Percentiles rank a stretch among this genome's conserved stretches.
Conservation (phyloP, 1,284 basidiomycete species). For the Irpex sp. region DNA sequence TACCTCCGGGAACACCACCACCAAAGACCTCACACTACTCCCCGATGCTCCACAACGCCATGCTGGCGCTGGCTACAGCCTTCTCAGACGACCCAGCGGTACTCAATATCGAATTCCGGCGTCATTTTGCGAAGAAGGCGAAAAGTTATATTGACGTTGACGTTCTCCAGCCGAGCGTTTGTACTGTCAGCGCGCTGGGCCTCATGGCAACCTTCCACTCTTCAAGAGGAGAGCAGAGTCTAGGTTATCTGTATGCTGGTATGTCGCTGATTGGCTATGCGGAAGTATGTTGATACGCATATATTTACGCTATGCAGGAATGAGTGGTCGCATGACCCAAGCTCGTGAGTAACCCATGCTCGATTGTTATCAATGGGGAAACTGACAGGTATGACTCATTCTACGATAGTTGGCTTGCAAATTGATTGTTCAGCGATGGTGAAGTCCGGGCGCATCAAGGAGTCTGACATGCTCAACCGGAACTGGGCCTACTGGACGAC, state of each 20-base stretch:
- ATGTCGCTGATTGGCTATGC: slow-evolving; percentile 11
- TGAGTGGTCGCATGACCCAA: slow-evolving; percentile 48
- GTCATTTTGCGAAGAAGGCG: slow-evolving; percentile 49
- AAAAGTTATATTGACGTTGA: slow-evolving; percentile 55
- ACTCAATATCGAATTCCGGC: slow-evolving; percentile 40
- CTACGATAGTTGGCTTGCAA: slow-evolving; percentile 46
- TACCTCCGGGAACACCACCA: slow-evolving; percentile 40
- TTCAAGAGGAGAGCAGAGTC: slow-evolving; percentile 49
- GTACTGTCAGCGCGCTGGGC: slow-evolving; percentile 54
- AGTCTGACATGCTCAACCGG: slow-evolving; percentile 49
- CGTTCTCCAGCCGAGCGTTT: slow-evolving; percentile 53
- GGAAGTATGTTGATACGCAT: not conserved
- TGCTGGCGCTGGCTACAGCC: slow-evolving; percentile 55
- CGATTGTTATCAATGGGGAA: not conserved
- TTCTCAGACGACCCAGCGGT: slow-evolving; percentile 55
- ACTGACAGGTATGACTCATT: not conserved
- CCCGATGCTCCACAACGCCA: slow-evolving; percentile 67
- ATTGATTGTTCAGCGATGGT: slow-evolving; percentile 58
- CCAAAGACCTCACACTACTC: slow-evolving; percentile 60
- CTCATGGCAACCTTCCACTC: slow-evolving; percentile 59
- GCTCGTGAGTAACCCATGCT: slow-evolving; percentile 26
- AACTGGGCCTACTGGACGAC: slow-evolving; percentile 56
- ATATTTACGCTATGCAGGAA: slow-evolving; percentile 30
- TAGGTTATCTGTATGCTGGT: slow-evolving; percentile 61
- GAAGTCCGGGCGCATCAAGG: slow-evolving; percentile 43